These are phyloP conservation scores for Kodamaea sp. DNA, from an alignment of 1,139 yeast species.

Conservation along the genomic window DNA sequence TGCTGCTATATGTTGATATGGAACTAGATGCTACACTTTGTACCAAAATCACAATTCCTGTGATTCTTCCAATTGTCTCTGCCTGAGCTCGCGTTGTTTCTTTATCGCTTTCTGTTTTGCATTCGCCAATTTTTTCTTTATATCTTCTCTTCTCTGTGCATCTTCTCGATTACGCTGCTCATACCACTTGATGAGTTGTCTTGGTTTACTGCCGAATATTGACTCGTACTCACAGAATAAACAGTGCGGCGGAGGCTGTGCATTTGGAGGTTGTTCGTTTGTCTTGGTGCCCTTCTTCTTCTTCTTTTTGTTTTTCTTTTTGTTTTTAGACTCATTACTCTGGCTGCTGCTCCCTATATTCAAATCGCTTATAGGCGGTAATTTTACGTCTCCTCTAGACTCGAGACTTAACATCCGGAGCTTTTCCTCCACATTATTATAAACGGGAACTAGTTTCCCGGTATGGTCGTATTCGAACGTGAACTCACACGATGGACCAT, in stretches of 20 bases:
- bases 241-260: slow-evolving; percentile 31
- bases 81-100: slow-evolving; percentile 28
- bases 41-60: no score
- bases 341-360: slow-evolving; percentile 10
- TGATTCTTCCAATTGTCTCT: not conserved
- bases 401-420: slow-evolving; percentile 31
- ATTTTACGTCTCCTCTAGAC: slow-evolving; percentile 10
- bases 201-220: slow-evolving; percentile 55
- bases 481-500: slow-evolving; percentile 37
- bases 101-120: slow-evolving; percentile 39
- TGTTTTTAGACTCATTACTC: slow-evolving; percentile 22
- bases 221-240: slow-evolving; percentile 63
- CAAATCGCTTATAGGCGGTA: slow-evolving; percentile 21
- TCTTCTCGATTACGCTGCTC: slow-evolving; percentile 37
- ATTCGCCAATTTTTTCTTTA: slow-evolving; percentile 37
- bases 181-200: slow-evolving; percentile 49
- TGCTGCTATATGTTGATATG: no score
- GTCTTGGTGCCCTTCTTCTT: slow-evolving; percentile 3
- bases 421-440: slow-evolving; percentile 43
- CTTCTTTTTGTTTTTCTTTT: slow-evolving; percentile 22
- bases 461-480: slow-evolving; percentile 46
- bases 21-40: no score
- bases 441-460: slow-evolving; percentile 47
- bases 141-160: slow-evolving; percentile 34
- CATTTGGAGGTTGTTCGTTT: not conserved